phyloP scores from a whole-genome alignment of 257 asterid species.

The Rubia yunnanensis region DNA sequence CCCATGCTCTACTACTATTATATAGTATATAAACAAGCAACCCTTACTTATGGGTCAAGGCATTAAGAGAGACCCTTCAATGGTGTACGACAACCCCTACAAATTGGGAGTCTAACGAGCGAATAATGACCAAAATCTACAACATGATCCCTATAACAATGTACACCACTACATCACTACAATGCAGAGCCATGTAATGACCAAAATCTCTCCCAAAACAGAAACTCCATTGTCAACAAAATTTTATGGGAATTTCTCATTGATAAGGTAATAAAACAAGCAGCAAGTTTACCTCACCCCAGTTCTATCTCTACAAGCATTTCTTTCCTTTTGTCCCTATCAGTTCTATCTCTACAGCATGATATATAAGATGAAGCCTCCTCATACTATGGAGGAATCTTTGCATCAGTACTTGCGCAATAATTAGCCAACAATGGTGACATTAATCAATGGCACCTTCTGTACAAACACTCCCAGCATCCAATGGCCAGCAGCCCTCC shows the following conservation, averaged over 20 bases:
- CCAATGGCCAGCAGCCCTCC: not conserved
- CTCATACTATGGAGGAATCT: not conserved
- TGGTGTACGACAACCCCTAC: too few relatives aligned
- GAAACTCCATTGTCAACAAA: not conserved
- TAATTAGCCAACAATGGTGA: not conserved
- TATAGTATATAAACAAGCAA: too few relatives aligned
- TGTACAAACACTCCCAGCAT: constrained; percentile 3
- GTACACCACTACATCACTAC: not conserved
- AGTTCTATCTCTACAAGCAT: too few relatives aligned
- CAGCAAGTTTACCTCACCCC: not conserved
- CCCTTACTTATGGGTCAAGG: too few relatives aligned
- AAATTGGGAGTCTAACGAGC: too few relatives aligned
- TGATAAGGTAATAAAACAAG: not conserved
- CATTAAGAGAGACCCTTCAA: too few relatives aligned
- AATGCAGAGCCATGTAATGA: not conserved
- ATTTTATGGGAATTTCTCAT: not conserved
- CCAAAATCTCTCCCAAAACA: not conserved
- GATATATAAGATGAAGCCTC: constrained; percentile 4
- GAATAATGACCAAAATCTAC: too few relatives aligned
- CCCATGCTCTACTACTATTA: too few relatives aligned
- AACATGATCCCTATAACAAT: not conserved
- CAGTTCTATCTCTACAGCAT: constrained; percentile 7
- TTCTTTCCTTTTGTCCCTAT: not conserved
- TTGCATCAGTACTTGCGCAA: not conserved
- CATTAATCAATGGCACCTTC: not conserved